Percentiles rank a stretch among this genome's conserved stretches.
phyloP scores from a whole-genome alignment of 257 asterid genomes.

The Rubia yunnanensis region DNA sequence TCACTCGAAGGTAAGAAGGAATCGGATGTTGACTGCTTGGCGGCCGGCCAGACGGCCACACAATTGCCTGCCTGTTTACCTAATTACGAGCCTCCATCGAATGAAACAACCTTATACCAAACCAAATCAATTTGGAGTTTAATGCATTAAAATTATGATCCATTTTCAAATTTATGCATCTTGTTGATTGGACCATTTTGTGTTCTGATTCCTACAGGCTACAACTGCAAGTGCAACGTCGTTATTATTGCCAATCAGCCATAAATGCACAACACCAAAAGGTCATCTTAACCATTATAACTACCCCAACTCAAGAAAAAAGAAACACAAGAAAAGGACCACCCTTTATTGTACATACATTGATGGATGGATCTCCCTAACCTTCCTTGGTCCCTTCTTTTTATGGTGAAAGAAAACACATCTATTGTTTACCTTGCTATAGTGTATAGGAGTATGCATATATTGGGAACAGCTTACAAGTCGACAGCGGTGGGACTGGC shows the following conservation, averaged over 20 bases:
- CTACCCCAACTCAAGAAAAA: neutral
- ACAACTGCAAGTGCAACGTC: neutral
- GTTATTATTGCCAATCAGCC: neutral
- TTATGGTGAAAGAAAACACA: neutral
- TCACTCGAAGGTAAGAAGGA: too few relatives aligned
- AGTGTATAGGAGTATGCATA: neutral
- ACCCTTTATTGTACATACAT: neutral
- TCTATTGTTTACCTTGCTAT: neutral
- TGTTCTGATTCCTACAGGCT: neutral
- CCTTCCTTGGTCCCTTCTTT: neutral
- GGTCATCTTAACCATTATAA: neutral
- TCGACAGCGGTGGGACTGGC: neutral
- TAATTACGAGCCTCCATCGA: neutral
- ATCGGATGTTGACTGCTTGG: neutral
- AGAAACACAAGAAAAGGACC: neutral
- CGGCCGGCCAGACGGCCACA: conserved; percentile 6
- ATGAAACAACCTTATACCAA: neutral
- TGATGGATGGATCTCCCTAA: neutral
- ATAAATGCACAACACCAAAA: neutral
- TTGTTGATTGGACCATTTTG: neutral
- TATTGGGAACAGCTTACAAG: neutral
- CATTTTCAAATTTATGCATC: too few relatives aligned
- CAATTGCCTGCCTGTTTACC: neutral
- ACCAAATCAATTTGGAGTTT: neutral
- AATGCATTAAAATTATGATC: neutral